phyloP scores from a whole-genome alignment of 2,329 filamentous ascomycete species.

The Beauveria brongniartii region DNA sequence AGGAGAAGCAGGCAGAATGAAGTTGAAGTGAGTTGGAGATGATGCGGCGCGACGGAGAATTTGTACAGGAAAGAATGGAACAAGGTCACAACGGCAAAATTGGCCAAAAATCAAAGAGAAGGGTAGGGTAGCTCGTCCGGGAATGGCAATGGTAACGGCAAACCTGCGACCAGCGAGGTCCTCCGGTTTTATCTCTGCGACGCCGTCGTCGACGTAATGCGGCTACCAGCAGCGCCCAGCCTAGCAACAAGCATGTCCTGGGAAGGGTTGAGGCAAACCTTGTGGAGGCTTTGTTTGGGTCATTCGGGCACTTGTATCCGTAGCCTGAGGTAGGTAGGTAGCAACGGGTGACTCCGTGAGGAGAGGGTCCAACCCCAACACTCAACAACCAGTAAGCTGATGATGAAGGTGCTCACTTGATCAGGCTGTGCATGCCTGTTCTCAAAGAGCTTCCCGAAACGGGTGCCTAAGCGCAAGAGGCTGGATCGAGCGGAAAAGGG shows the following conservation, averaged over 20 bases:
- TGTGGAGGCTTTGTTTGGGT: constrained; percentile 1
- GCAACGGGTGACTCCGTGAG: not conserved
- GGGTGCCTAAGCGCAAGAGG: not conserved
- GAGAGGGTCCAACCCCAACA: constrained; percentile 7
- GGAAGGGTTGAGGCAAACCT: constrained; percentile 7
- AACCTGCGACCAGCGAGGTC: not conserved
- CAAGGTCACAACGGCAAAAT: not conserved
- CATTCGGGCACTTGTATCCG: not conserved
- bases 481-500: not conserved
- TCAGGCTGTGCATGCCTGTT: not conserved
- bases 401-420: constrained; percentile 7
- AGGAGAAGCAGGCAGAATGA: not conserved
- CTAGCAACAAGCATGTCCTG: not conserved
- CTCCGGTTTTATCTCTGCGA: not conserved
- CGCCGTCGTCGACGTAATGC: constrained; percentile 7
- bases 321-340: too few species aligned
- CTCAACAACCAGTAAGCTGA: constrained; percentile 13
- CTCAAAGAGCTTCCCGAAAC: not conserved
- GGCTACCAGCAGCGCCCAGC: not conserved
- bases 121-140: not conserved
- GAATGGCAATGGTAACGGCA: not conserved
- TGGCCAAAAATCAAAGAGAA: not conserved
- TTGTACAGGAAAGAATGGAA: not conserved
- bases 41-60: not conserved
- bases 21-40: not conserved